Percentiles rank a stretch among this genome's conserved stretches.
phyloP scores from a whole-genome alignment of 495 filamentous ascomycete genomes.

The Aspergillus cavernicola region DNA sequence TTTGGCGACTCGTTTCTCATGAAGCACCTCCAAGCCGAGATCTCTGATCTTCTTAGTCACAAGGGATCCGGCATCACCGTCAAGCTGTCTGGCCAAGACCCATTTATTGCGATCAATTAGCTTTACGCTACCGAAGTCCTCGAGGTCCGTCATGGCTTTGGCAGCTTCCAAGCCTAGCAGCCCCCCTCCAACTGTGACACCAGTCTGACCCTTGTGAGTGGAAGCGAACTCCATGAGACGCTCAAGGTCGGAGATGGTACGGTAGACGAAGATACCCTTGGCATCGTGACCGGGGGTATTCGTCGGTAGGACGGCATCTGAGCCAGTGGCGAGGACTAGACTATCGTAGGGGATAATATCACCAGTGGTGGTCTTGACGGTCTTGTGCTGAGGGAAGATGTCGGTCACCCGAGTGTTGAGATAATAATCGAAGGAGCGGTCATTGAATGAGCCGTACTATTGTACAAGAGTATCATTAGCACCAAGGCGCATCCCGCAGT shows the following conservation, averaged over 20 bases:
- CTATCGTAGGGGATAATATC: constrained; percentile 77
- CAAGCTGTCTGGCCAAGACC: constrained; percentile 84
- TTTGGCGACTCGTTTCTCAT: constrained; percentile 70
- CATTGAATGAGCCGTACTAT: constrained; percentile 50
- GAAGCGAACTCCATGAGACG: constrained; percentile 71
- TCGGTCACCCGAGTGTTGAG: constrained; percentile 76
- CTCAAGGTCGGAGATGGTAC: constrained; percentile 82
- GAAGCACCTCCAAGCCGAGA: constrained; percentile 80
- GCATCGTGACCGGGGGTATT: constrained; percentile 83
- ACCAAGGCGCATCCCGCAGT: not conserved
- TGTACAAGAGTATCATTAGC: not conserved
- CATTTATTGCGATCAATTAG: constrained; percentile 87
- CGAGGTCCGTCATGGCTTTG: constrained; percentile 89
- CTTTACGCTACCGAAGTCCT: constrained; percentile 72
- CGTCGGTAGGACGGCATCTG: constrained; percentile 77
- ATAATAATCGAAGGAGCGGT: constrained; percentile 73
- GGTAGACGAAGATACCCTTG: constrained; percentile 90
- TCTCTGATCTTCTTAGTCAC: constrained; percentile 79
- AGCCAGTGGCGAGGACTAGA: constrained; percentile 87
- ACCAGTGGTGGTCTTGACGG: constrained; percentile 67
- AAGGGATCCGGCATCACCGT: constrained; percentile 76
- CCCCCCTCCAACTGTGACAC: constrained; percentile 86
- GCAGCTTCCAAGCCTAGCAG: constrained; percentile 89
- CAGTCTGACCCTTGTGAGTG: constrained; percentile 62
- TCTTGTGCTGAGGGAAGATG: constrained; percentile 62